A percentile compares a stretch with the other conserved stretches of the same genome.
These are phyloP conservation scores for Brassica balearica DNA, from an alignment of 441 rosid genomes.

Conservation along the genomic window DNA sequence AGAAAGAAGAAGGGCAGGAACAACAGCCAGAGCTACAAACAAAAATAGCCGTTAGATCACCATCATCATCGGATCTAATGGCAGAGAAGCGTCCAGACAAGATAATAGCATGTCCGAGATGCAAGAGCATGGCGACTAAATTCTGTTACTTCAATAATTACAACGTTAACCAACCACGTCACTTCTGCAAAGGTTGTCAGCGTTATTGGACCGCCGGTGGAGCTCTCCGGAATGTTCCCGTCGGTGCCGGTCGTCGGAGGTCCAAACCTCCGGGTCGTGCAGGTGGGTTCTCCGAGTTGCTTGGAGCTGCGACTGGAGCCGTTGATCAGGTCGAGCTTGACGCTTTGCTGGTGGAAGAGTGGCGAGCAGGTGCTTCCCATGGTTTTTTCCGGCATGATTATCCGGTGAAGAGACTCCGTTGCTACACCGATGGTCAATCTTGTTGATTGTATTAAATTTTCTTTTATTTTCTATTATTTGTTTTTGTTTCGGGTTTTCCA, in stretches of 20 bases:
- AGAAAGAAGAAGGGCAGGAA: conserved; percentile 41
- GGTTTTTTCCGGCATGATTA: conserved; percentile 64
- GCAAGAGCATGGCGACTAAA: conserved; percentile 94
- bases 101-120: conserved; percentile 89
- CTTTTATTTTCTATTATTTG: background rate
- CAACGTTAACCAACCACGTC: conserved; percentile 95
- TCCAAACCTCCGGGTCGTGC: conserved; percentile 66
- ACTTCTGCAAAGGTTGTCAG: conserved; percentile 94
- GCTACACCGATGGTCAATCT: conserved; percentile 60
- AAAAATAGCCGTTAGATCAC: conserved; percentile 31
- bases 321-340: conserved; percentile 60
- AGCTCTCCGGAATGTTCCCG: conserved; percentile 89
- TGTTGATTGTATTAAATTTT: conserved; percentile 29
- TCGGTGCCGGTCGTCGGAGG: conserved; percentile 93
- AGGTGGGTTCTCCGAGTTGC: conserved; percentile 48
- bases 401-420: conserved; percentile 67
- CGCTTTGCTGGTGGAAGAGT: conserved; percentile 60
- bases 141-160: conserved; percentile 95
- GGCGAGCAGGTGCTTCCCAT: conserved; percentile 55
- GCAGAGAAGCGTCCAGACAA: conserved; percentile 76
- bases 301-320: conserved; percentile 41
- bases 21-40: conserved; percentile 22
- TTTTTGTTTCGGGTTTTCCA: conserved; percentile 21
- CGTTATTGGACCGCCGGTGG: conserved; percentile 99
- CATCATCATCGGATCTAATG: conserved; percentile 44